Base-by-base conservation (phyloP, 2,329 filamentous ascomycete genomes). In the Ophiocordyceps camponoti-rufipedis region DNA sequence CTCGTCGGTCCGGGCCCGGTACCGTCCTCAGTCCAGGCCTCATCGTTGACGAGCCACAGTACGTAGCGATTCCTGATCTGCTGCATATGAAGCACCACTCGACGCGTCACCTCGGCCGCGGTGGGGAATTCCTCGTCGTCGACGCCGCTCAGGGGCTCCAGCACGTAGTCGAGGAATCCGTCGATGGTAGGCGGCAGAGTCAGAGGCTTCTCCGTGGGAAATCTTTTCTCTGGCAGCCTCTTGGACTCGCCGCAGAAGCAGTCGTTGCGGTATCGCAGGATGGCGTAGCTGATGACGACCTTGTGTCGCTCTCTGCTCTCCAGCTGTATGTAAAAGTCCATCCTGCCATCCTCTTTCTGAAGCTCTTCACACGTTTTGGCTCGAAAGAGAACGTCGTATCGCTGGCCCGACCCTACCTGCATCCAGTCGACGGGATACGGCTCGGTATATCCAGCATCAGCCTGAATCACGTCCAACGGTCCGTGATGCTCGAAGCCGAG, bases 401-500 rank as follows among this genome's bases (percentile, higher is more conserved):
- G 69, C 52, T 80, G 75, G 0, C 77, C 77, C 6, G 64, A 60
- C 11, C 64, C 68, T 2, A 80, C 52, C 50, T 79, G 74, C 44
- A 80, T 61, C 48, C 69, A 66, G 28, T 65, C 58, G 2, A 67
- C 67, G 0, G 52, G 8, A 16, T 38, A 12, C 52, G 23, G 65
- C 59, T 0, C 69, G 68, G 51, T 67, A 62, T 63, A 60, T 13
- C 67, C 68, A 49, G 23, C 45, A 11, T 82, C 79, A 0, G 72
- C 77, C 47, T 73, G 71, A 46, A 83, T 75, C 45, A 84, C 63
- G 0, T 66, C 68, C 38, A 82, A 55, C 10, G 70, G 60, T 2
- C 62, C 53, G 51, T 83, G 78, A 6, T 56, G 68, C 48, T 80
- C 74, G 39, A 82, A 69, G 0, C 63, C 74, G 3, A 78, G 51